Base-by-base conservation (phyloP, 1,284 basidiomycete species). In the Psilocybe mexicana region DNA sequence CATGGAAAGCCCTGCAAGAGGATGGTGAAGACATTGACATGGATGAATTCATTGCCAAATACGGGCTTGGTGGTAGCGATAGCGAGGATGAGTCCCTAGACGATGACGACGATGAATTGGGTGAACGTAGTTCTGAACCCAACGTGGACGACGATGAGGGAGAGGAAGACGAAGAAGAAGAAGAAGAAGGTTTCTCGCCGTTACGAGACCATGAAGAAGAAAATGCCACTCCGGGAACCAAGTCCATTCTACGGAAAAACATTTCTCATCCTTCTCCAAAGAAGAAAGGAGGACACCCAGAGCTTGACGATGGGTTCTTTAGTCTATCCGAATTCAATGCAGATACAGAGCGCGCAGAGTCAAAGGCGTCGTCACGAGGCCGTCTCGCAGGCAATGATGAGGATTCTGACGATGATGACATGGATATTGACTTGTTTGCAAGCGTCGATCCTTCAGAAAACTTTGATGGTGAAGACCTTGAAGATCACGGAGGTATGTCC, bases 271-370 rank as follows among this genome's bases (percentile, higher is more conserved):
- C 35, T 3, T 56, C 59, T 55, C 68, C 65, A 59, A 62, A 63
- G 58, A 66, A 63, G 42, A 62, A 64, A 38, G 59, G 52, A 6
- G 49, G 52, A 18, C 25, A 57, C 49, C 79, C 87, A 5, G 83
- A 83, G 48, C 83, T 98, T n/a, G 91, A 98, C 73, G 96, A 98
- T 71, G 86, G 83, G 26, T 98, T 99, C 78, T 99, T 99, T 75
- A 86, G 92, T 56, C 84, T 98, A 55, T 86, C 87, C 55, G 82
- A 87, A 24, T 98, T 99, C 78, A 97, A 98, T 70, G 83, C 88
- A 3, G 86, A 94, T 72, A 91, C 91, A 1, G 91, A 93, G 71
- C 86, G 85, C 64, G 83, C 87, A 6, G 94, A 97, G 74, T 86
- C 88, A 12, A 81, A 78, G 58, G 78, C 77, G 10, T 77, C 84